Evolutionary conservation across 305 asterid species (phyloP).

Genomic region (Fraxinus dipetala): DNA sequence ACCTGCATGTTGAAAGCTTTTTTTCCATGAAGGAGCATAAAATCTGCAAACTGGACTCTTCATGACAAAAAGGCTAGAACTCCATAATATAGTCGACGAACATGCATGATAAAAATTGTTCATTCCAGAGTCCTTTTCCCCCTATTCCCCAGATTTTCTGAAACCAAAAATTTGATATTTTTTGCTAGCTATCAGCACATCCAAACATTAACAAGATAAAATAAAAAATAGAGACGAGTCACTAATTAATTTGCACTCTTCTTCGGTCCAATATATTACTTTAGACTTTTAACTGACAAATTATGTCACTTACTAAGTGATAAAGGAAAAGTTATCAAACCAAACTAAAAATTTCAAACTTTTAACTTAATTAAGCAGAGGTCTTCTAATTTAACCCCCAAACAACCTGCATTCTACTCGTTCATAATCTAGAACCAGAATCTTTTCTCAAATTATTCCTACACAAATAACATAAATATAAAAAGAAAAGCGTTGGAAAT

Average conservation of each 20-base stretch:
- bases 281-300: neutral
- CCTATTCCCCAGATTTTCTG: conserved; percentile 35
- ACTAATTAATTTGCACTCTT: neutral
- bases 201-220: conserved; percentile 1
- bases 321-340: neutral
- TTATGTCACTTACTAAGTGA: neutral
- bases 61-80: conserved; percentile 33
- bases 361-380: neutral
- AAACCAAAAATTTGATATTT: conserved; percentile 12
- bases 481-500: neutral
- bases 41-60: conserved; percentile 37
- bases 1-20: conserved; percentile 34
- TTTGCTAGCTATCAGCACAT: neutral
- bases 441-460: neutral
- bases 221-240: neutral
- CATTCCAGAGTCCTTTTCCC: conserved; percentile 53
- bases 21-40: conserved; percentile 40
- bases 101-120: conserved; percentile 65
- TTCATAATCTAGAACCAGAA: neutral
- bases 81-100: conserved; percentile 40
- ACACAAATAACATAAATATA: neutral
- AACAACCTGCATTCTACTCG: neutral
- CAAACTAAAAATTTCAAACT: neutral
- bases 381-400: neutral
- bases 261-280: neutral